Evolutionary conservation across 345 rosid genomes (phyloP), one percentile per base, ranked within the genome.

Genomic region (Dipteronia dyeriana): DNA sequence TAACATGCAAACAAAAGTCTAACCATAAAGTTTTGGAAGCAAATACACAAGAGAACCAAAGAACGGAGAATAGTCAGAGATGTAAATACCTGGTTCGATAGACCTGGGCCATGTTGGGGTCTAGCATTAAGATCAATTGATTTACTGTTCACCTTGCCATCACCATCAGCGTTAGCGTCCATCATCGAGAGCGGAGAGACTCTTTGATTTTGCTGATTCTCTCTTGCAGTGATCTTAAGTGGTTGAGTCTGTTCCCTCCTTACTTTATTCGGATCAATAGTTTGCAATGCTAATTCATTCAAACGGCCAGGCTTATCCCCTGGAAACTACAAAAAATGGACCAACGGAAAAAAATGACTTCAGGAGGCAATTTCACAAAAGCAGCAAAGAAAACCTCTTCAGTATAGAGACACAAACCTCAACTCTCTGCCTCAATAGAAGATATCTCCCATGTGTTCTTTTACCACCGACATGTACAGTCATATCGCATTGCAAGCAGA

Each of bases 401-500:
- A 49, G 47, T 43, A 49, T 31, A 77, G 75, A 82, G 10, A 72
- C 77, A 86, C 90, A 84, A 85, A 92, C 97, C 94, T 92, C 91
- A 66, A 90, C 82, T 78, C 97, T 89, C 88, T 92, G 97, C 86
- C 91, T 86, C 70, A 92, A 81, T 66, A 92, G 76, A 70, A 92
- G 94, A 84, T 90, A 90, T 72, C 97, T 85, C 34, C 84, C 86
- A 70, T 92, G 97, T 29, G 94, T 90, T 84, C 97, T 84, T 86
- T 92, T 92, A 75, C 97, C 97, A 70, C 97, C 97, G 78, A 92
- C 95, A 91, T 92, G 97, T 34, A 92, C 97, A 45, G 86, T 79
- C 95, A 87, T 91, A 87, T 92, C 97, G 65, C 97, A 92, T 91
- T 92, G 97, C 72, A 92, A 85, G 85, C 97, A 92, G 62, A 92